Conservation (phyloP, 2,329 filamentous ascomycete genomes). For the Exserohilum rostratum region DNA sequence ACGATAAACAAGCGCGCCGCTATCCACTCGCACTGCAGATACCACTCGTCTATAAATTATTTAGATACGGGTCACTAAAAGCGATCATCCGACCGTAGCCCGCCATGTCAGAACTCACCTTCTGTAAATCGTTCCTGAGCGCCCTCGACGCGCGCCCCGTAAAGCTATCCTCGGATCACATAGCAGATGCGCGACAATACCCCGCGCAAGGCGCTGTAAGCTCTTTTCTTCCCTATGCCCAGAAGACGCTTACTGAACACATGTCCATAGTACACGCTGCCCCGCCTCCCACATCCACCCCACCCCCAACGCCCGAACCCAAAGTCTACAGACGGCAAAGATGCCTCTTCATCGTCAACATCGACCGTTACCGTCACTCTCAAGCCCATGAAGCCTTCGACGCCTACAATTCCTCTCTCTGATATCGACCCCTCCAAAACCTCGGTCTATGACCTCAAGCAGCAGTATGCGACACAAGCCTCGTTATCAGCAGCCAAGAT, state of each 20-base stretch:
- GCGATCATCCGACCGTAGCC: background rate
- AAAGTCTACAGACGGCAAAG: slow-evolving; percentile 54
- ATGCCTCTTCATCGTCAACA: slow-evolving; percentile 26
- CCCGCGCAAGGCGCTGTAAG: slow-evolving; percentile 77
- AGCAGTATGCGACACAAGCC: slow-evolving; percentile 67
- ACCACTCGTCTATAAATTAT: background rate
- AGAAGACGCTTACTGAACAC: background rate
- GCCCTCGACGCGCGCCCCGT: slow-evolving; percentile 77
- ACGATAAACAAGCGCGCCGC: background rate
- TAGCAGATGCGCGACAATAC: slow-evolving; percentile 82
- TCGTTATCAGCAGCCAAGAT: slow-evolving; percentile 71
- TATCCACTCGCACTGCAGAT: background rate
- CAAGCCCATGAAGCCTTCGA: slow-evolving; percentile 71
- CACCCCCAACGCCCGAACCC: slow-evolving; percentile 55
- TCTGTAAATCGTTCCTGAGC: slow-evolving; percentile 82
- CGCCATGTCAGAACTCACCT: slow-evolving; percentile 70
- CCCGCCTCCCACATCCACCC: slow-evolving; percentile 65
- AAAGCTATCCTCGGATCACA: slow-evolving; percentile 87
- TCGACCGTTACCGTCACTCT: slow-evolving; percentile 64
- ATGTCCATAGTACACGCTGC: slow-evolving; percentile 68
- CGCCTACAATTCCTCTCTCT: slow-evolving; percentile 69
- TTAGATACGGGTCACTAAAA: background rate
- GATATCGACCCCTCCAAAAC: slow-evolving; percentile 67
- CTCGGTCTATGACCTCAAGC: slow-evolving; percentile 80
- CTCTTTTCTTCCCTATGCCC: slow-evolving; percentile 31